Evolutionary conservation across 108 stramenopile species (phyloP).

Genomic region (Nannochloropsis salina): DNA sequence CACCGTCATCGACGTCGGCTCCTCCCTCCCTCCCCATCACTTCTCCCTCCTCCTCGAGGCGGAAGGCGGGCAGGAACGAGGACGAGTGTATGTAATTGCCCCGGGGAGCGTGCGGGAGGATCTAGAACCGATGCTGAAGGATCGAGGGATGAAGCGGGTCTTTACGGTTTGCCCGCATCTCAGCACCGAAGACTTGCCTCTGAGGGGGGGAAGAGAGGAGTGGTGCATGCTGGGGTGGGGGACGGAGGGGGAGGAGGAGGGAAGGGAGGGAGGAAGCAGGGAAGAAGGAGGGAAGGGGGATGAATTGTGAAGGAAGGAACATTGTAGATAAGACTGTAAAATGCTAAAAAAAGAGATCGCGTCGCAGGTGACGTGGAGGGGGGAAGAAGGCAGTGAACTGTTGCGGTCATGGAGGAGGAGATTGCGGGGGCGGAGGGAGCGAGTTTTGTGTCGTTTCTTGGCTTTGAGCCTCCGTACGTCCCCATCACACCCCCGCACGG

Average conservation of each 20-base stretch:
- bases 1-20: neutral
- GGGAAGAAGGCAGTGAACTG: too few relatives aligned
- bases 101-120: neutral
- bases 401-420: too few relatives aligned
- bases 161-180: neutral
- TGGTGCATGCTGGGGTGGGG: neutral
- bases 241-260: neutral
- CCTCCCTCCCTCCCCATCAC: neutral
- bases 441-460: too few relatives aligned
- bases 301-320: too few relatives aligned
- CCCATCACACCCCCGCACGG: too few relatives aligned
- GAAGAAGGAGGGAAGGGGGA: neutral
- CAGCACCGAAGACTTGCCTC: neutral
- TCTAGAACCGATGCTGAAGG: neutral
- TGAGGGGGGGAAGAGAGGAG: neutral
- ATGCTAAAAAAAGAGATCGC: too few relatives aligned
- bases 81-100: neutral
- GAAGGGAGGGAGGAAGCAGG: neutral
- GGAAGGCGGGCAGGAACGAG: neutral
- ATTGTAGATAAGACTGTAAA: too few relatives aligned
- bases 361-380: too few relatives aligned
- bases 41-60: neutral
- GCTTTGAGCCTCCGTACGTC: too few relatives aligned
- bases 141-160: neutral
- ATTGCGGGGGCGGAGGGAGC: too few relatives aligned